Conservation (phyloP, 1,139 yeast genomes). For the Kodamaea arcana region DNA sequence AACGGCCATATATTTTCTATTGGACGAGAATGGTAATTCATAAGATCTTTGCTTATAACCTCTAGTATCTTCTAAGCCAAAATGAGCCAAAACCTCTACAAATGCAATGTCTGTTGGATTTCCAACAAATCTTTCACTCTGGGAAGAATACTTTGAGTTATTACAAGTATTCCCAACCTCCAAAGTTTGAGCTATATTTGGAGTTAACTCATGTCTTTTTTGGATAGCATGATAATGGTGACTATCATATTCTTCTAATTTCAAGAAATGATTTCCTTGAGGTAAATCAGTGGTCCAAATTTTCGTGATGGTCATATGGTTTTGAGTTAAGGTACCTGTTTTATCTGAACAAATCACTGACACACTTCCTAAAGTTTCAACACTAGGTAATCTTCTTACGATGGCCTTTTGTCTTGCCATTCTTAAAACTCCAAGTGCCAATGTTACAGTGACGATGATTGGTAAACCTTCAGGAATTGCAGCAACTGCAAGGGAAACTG, state of each 20-base stretch:
- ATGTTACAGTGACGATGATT: conserved; percentile 91
- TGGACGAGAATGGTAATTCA: conserved; percentile 83
- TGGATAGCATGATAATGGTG: conserved; percentile 11
- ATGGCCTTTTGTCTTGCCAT: conserved; percentile 94
- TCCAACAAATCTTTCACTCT: conserved; percentile 71
- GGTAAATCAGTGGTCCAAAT: conserved; percentile 78
- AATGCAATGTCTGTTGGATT: conserved; percentile 94
- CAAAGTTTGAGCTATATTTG: conserved; percentile 52
- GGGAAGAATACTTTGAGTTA: conserved; percentile 67
- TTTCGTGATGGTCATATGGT: conserved; percentile 88
- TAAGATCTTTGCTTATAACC: conserved; percentile 51
- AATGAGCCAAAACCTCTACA: conserved; percentile 65
- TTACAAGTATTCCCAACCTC: conserved; percentile 78
- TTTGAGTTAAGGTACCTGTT: conserved; percentile 92
- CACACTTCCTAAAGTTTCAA: conserved; percentile 92
- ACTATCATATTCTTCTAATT: conserved; percentile 45
- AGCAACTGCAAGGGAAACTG: conserved; percentile 94
- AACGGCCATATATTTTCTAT: conserved; percentile 87
- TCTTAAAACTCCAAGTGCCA: conserved; percentile 90
- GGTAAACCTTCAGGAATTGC: conserved; percentile 98
- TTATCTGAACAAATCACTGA: conserved; percentile 94
- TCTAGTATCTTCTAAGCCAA: conserved; percentile 70
- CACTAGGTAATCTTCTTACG: conserved; percentile 88
- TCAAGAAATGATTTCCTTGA: conserved; percentile 23
- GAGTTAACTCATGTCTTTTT: conserved; percentile 42